Evolutionary conservation across 768 basidiomycete species (phyloP), one percentile per base, ranked within the genome.

Genomic region (Gymnopilus junonius): DNA sequence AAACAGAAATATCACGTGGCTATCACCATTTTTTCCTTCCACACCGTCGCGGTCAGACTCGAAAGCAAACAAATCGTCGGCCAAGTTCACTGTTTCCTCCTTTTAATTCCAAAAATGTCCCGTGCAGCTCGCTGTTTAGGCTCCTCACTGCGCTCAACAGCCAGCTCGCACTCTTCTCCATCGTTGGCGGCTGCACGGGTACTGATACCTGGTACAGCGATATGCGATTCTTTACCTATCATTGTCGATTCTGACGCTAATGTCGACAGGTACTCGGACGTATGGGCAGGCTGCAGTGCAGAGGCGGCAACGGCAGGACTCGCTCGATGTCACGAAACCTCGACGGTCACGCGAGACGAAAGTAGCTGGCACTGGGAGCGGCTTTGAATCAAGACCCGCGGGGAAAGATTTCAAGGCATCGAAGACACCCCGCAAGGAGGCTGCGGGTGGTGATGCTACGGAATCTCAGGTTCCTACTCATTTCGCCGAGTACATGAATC

Each of bases 401-500:
- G 20, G 15, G 21, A 29, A 39, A 20, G 21, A n/a, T 25, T 25
- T 20, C 42, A 32, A 46, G 25, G 42, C 15, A 17, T n/a, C 39
- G 17, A 31, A 59, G 29, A 25, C 17, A 6, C n/a, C 15, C 40
- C 11, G 12, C 8, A 8, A 27, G 14, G 45, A 3, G 14, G 27
- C 8, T 20, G 15, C 48, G 10, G 51, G 31, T 8, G 21, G 35
- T 35, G 42, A 37, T 29, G 7, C 27, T 3, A 29, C 25, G 27
- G 25, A 57, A 2, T 35, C 51, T n/a, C 23, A 43, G 32, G 56
- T 62, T 39, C 58, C 51, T 8, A 23, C 21, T 5, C 46, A 66
- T 6, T 66, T 66, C 29, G 65, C 70, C 27, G 76, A 82, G 34
- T 89, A 94, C 73, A 79, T 92, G 37, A 81, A 86, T 68, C 77